Evolutionary conservation across 2,329 filamentous ascomycete genomes (phyloP).

Genomic region (Chaetomium sp.): DNA sequence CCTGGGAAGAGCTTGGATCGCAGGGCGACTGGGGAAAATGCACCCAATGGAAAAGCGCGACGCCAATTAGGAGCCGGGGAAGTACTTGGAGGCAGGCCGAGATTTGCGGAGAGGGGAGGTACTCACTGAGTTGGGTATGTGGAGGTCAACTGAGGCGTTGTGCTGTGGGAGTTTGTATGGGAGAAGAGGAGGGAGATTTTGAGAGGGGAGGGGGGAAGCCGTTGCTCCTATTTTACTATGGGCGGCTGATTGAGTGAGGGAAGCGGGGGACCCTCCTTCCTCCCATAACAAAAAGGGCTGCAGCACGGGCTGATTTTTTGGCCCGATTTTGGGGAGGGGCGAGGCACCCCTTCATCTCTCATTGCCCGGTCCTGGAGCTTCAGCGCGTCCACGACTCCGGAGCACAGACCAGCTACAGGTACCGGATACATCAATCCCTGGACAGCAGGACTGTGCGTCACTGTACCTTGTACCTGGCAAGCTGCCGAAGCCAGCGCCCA

Average conservation of each 20-base stretch:
- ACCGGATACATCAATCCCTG: constrained; percentile 27
- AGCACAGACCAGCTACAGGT: constrained; percentile 25
- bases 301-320: constrained; percentile 38
- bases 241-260: constrained; percentile 60
- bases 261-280: constrained; percentile 41
- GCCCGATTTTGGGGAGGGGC: constrained; percentile 35
- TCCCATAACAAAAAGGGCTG: constrained; percentile 37
- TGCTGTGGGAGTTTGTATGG: constrained; percentile 61
- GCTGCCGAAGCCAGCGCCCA: background rate
- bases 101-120: constrained; percentile 47
- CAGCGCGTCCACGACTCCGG: background rate
- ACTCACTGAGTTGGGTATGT: constrained; percentile 54
- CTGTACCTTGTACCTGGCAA: constrained; percentile 28
- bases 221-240: constrained; percentile 66
- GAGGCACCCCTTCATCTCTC: constrained; percentile 24
- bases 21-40: constrained; percentile 1
- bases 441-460: constrained; percentile 20
- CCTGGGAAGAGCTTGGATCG: constrained; percentile 9
- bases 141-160: constrained; percentile 34
- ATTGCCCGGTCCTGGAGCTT: constrained; percentile 10
- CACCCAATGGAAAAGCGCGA: constrained; percentile 19
- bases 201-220: constrained; percentile 58
- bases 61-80: constrained; percentile 24
- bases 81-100: constrained; percentile 48
- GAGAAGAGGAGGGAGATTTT: constrained; percentile 55